Evolutionary conservation across 192 early-diverging fungal genomes (phyloP).

Genomic region (Coemansia sp.): DNA sequence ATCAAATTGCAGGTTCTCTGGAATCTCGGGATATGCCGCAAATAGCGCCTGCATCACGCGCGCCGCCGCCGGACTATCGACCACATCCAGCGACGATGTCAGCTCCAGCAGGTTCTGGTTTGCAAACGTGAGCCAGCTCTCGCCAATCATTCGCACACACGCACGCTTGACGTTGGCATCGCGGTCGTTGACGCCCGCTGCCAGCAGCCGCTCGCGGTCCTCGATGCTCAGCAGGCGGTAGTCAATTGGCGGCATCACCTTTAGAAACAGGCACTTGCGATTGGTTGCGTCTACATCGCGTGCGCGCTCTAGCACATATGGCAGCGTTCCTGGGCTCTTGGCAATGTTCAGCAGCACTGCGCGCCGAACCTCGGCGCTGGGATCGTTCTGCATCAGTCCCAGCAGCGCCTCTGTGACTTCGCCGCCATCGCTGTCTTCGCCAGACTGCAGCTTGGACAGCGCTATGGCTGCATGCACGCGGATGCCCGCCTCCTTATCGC

Average conservation of each 20-base stretch:
- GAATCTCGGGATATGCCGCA: conserved; percentile 63
- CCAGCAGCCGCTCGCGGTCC: conserved; percentile 69
- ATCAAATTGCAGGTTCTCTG: conserved; percentile 60
- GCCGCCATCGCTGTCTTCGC: conserved; percentile 59
- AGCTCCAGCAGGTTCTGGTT: conserved; percentile 74
- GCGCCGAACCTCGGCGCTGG: conserved; percentile 80
- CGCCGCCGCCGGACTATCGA: conserved; percentile 64
- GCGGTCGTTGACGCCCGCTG: conserved; percentile 78
- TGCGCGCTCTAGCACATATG: conserved; percentile 71
- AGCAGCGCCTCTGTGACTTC: conserved; percentile 66
- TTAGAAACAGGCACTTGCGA: conserved; percentile 68
- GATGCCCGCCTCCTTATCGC: conserved; percentile 78
- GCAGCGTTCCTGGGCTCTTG: conserved; percentile 61
- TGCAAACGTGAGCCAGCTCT: conserved; percentile 72
- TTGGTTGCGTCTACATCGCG: conserved; percentile 76
- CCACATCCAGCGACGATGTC: conserved; percentile 69
- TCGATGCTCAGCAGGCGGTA: conserved; percentile 68
- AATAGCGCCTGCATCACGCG: conserved; percentile 67
- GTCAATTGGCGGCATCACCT: conserved; percentile 70
- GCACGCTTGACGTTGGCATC: conserved; percentile 76
- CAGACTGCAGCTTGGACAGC: conserved; percentile 71
- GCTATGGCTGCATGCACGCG: conserved; percentile 78
- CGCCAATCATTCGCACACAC: conserved; percentile 65
- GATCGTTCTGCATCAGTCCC: conserved; percentile 68
- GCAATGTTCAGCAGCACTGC: conserved; percentile 76